A percentile compares a stretch with the other conserved stretches of the same genome.
These are phyloP conservation scores for Erythrobasidium yunnanense DNA, from an alignment of 768 basidiomycete genomes.

Conservation along the genomic window DNA sequence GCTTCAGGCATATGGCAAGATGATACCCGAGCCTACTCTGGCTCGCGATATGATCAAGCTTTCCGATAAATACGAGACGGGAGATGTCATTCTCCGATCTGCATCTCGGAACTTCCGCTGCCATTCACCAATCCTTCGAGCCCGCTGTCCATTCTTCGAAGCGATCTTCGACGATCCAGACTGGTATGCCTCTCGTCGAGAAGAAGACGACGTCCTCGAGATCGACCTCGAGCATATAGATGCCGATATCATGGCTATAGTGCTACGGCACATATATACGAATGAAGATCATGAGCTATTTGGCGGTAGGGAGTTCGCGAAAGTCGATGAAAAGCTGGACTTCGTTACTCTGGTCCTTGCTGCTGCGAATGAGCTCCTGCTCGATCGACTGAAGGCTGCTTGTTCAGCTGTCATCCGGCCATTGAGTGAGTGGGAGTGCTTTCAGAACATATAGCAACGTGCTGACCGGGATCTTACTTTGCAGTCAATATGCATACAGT, in stretches of 20 bases:
- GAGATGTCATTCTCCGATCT: conserved; percentile 62
- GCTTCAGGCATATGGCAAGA: conserved; percentile 56
- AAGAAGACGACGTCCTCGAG: conserved; percentile 42
- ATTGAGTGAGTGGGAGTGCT: conserved; percentile 29
- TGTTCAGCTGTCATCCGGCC: conserved; percentile 61
- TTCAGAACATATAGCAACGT: too few relatives aligned
- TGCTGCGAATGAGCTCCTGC: conserved; percentile 77
- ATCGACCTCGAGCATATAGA: conserved; percentile 61
- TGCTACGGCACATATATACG: conserved; percentile 65
- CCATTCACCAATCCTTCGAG: conserved; percentile 66
- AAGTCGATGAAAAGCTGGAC: conserved; percentile 65
- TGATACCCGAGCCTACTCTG: conserved; percentile 48
- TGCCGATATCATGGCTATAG: conserved; percentile 64
- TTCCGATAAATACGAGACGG: background rate
- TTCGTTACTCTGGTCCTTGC: conserved; percentile 79
- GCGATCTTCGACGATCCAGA: conserved; percentile 69
- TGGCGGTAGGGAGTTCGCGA: conserved; percentile 50
- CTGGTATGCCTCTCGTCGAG: conserved; percentile 64
- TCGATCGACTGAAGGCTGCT: conserved; percentile 71
- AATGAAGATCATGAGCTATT: conserved; percentile 43
- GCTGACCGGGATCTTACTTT: background rate
- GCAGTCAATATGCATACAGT: conserved; percentile 63
- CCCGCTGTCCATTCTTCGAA: conserved; percentile 71
- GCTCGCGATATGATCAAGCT: conserved; percentile 45
- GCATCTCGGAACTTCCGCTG: conserved; percentile 55